phyloP scores from a whole-genome alignment of 352 stramenopile genomes.

The Phytopythium kandeliae region DNA sequence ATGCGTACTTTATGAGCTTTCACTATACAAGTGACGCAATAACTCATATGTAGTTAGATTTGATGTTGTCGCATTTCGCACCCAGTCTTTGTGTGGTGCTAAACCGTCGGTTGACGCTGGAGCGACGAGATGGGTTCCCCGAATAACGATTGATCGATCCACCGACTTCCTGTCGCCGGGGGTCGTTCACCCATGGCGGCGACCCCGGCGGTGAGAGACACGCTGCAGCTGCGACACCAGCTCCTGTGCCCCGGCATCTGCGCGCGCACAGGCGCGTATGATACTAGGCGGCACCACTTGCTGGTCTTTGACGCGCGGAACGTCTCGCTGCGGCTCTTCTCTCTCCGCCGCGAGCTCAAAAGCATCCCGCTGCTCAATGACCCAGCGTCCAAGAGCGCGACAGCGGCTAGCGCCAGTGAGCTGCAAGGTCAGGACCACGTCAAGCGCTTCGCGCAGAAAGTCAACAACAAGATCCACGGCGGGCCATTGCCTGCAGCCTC shows the following conservation, averaged over 20 bases:
- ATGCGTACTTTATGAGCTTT: no score
- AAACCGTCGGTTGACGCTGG: no score
- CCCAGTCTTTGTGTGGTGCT: no score
- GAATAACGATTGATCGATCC: no score
- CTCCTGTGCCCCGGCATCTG: conserved; percentile 47
- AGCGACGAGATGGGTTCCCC: no score
- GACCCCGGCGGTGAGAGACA: conserved; percentile 22
- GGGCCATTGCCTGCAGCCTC: background rate
- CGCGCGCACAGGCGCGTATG: conserved; percentile 54
- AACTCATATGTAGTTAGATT: no score
- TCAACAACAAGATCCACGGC: conserved; percentile 1
- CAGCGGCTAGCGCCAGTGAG: background rate
- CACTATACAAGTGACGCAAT: no score
- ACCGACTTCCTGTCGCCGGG: background rate
- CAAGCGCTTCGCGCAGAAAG: conserved; percentile 8
- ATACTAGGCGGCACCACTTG: conserved; percentile 62
- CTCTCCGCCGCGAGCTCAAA: conserved; percentile 65
- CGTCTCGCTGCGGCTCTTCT: conserved; percentile 59
- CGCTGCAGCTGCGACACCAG: conserved; percentile 74
- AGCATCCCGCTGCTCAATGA: conserved; percentile 39
- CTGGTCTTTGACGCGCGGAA: conserved; percentile 46
- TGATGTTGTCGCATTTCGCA: no score
- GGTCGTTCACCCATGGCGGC: background rate
- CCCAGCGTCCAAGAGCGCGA: background rate
- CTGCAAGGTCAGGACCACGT: conserved; percentile 3